Evolutionary conservation across 768 basidiomycete species (phyloP), one percentile per base, ranked within the genome.

Genomic region (Lactarius psammicola): DNA sequence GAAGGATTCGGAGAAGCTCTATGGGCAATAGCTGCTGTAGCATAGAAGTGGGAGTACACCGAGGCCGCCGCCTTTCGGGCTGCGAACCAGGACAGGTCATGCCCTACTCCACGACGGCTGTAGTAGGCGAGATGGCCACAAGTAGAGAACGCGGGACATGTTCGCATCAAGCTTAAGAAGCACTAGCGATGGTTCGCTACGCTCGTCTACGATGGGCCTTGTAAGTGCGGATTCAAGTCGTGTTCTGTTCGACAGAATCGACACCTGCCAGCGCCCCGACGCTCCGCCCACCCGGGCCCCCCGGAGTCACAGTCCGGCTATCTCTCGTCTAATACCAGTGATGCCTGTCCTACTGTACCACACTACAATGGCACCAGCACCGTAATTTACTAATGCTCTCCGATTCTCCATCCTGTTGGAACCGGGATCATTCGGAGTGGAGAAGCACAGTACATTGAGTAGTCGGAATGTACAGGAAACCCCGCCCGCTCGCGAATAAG

Each of bases 161-260:
- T 36, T 56, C 54, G 67, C 67, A 68, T 66, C 28, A 63, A 62
- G 61, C 20, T 44, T 31, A 34, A 49, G 65, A 30, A 31, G 18
- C 60, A 42, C 54, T 13, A 1, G 28, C 55, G 55, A n/a, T n/a
- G n/a, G n/a, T 33, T 33, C 30, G 30, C 54, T 20, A 18, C 54
- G 11, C 55, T 56, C 20, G 54, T n/a, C n/a, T 33, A 55, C 28
- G 13, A 40, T 46, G 46, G 46, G 11, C 23, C 49, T 26, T 49
- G 46, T 9, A 23, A 23, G 46, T 46, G 23, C n/a, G 44, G 44
- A 10, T 9, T 46, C n/a, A n/a, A n/a, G 44, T 23, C 11, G 10
- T 46, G 44, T 46, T 44, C 20, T 18, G 8, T 38, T 13, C 38
- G 15, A 15, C 13, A 11, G n/a, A n/a, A n/a, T n/a, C n/a, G n/a